Evolutionary conservation across 2,329 filamentous ascomycete species (phyloP), one percentile per base, ranked within the genome.

Genomic region (Ceratocystis destructans): DNA sequence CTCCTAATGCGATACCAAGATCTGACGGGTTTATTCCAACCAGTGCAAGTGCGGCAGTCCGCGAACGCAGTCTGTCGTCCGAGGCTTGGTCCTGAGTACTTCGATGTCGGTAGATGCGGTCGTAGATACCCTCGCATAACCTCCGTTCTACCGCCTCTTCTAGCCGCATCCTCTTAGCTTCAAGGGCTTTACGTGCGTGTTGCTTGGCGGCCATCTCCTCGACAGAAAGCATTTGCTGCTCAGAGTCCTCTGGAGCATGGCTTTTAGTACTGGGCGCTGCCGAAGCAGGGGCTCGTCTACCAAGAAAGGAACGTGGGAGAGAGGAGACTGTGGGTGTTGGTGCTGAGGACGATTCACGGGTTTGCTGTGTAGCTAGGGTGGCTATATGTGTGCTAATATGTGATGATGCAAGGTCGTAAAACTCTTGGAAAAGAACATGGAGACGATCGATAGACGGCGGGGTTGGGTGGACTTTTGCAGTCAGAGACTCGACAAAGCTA

Each of bases 61-160:
- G 94, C 8, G 94, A 99, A 37, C 94, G 85, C 63, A 99, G 79
- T 73, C 96, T 96, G 72, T 96, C 92, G 73, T 99, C 94, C 72
- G 93, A 84, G 12, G 94, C 92, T 75, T 96, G 93, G 73, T 99
- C 94, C 72, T 97, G 87, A 0, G 93, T 96, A 73, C 83, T 94
- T 68, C 88, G 85, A 74, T 99, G 94, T 61, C 91, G 86, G 82
- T 93, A 99, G 73, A 99, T 90, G 70, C 88, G 87, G 67, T 87
- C 82, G 73, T 97, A 97, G 59, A 93, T 86, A 64, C 87, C 86
- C 73, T 96, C 90, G 72, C 90, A 95, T 10, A 92, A 83, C 69
- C 88, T 84, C 69, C 89, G 84, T 74, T 99, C 94, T 0, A 97
- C 89, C 3, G 91, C 90, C 75, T 99, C 94, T 75, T 99, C 93